Percentiles rank a stretch among this genome's conserved stretches.
phyloP scores from a whole-genome alignment of 345 rosid genomes.

The Pistacia integerrima region DNA sequence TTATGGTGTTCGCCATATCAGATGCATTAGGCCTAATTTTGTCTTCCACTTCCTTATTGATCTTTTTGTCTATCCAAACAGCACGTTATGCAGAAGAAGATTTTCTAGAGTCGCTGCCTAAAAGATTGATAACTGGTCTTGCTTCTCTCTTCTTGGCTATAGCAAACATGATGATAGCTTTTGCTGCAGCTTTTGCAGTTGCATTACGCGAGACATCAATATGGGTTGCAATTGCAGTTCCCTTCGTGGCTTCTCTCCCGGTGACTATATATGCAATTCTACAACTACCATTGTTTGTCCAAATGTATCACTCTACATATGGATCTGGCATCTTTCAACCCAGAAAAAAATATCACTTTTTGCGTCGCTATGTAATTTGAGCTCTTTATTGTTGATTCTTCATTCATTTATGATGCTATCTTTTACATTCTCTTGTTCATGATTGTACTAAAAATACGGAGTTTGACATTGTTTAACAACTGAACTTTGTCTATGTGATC shows the following conservation, averaged over 20 bases:
- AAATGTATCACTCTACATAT: background rate
- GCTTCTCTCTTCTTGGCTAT: slow-evolving; percentile 20
- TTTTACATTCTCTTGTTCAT: no score
- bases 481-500: no score
- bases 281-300: background rate
- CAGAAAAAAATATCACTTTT: no score
- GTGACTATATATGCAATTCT: background rate
- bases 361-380: no score
- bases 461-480: no score
- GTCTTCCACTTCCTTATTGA: slow-evolving; percentile 15
- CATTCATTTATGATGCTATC: no score
- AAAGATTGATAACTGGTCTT: slow-evolving; percentile 14
- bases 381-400: no score
- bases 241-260: background rate
- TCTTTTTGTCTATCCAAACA: slow-evolving; percentile 24
- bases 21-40: slow-evolving; percentile 22
- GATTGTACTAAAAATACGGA: no score
- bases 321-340: background rate
- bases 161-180: slow-evolving; percentile 20
- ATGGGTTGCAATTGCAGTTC: background rate
- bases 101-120: slow-evolving; percentile 17
- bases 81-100: slow-evolving; percentile 22
- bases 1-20: slow-evolving; percentile 17
- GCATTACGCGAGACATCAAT: background rate
- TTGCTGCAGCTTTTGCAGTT: background rate